A percentile compares a stretch with the other conserved stretches of the same genome.
Conservation (phyloP, 345 rosid species). For the Balakata baccata region DNA sequence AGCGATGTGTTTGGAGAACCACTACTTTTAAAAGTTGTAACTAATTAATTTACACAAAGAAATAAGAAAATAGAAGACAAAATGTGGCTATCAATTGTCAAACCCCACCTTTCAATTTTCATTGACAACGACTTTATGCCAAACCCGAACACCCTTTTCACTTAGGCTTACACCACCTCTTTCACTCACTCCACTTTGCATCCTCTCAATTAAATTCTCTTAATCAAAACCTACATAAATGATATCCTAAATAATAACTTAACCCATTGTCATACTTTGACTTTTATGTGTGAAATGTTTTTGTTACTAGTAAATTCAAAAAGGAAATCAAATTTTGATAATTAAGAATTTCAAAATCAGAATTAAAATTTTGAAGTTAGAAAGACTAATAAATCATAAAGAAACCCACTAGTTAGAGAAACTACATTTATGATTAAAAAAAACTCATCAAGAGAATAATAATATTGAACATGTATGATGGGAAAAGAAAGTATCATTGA, state of each 20-base stretch:
- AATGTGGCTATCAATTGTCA: constrained; percentile 24
- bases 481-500: no score
- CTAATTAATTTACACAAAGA: constrained; percentile 26
- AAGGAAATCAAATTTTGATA: no score
- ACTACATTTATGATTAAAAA: no score
- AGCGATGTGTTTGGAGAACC: constrained; percentile 35
- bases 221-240: constrained; percentile 3
- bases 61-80: constrained; percentile 5
- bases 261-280: no score
- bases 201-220: constrained; percentile 25
- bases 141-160: constrained; percentile 9
- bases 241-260: background rate
- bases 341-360: no score
- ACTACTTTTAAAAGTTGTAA: constrained; percentile 33
- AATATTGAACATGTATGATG: no score
- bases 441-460: no score
- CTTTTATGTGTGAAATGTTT: no score
- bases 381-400: no score
- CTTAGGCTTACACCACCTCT: background rate
- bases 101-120: constrained; percentile 13
- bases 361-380: no score
- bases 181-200: constrained; percentile 8
- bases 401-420: no score
- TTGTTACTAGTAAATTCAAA: no score
- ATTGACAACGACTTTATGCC: constrained; percentile 33